Percentiles rank a stretch among this genome's conserved stretches.
Evolutionary conservation across 108 stramenopile species (phyloP).

Genomic region (Aurantiochytrium sp.): DNA sequence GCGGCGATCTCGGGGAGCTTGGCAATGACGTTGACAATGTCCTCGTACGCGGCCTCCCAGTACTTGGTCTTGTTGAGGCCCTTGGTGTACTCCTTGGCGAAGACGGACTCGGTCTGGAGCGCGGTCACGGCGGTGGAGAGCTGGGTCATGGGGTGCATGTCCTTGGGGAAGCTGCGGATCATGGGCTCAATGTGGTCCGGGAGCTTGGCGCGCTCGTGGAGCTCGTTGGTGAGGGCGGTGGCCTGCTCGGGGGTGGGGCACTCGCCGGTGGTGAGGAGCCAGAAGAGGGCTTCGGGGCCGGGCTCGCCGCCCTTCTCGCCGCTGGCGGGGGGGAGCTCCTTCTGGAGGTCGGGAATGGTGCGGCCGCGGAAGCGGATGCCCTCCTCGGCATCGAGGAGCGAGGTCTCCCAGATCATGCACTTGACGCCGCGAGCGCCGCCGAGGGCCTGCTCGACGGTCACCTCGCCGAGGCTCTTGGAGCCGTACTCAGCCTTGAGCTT

Average conservation of each 20-base stretch:
- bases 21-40: slow-evolving; percentile 88
- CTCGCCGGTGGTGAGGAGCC: slow-evolving; percentile 92
- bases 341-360: slow-evolving; percentile 97
- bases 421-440: slow-evolving; percentile 96
- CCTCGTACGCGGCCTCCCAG: slow-evolving; percentile 84
- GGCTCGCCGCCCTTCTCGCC: slow-evolving; percentile 83
- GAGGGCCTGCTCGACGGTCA: slow-evolving; percentile 82
- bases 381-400: slow-evolving; percentile 93
- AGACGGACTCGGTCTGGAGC: slow-evolving; percentile 81
- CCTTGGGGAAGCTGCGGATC: slow-evolving; percentile 82
- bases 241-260: slow-evolving; percentile 95
- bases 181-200: slow-evolving; percentile 83
- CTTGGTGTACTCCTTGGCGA: slow-evolving; percentile 84
- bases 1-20: slow-evolving; percentile 93
- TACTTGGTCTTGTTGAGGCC: slow-evolving; percentile 85
- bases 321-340: slow-evolving; percentile 76
- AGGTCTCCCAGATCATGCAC: slow-evolving; percentile 99
- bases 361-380: slow-evolving; percentile 97
- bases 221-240: slow-evolving; percentile 82
- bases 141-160: slow-evolving; percentile 99
- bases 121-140: slow-evolving; percentile 73
- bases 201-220: slow-evolving; percentile 72
- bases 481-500: slow-evolving; percentile 92
- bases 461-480: slow-evolving; percentile 77
- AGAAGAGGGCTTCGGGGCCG: slow-evolving; percentile 82